These are phyloP conservation scores for Calonectria ilicicola DNA, from an alignment of 2,329 filamentous ascomycete genomes.

Conservation along the genomic window DNA sequence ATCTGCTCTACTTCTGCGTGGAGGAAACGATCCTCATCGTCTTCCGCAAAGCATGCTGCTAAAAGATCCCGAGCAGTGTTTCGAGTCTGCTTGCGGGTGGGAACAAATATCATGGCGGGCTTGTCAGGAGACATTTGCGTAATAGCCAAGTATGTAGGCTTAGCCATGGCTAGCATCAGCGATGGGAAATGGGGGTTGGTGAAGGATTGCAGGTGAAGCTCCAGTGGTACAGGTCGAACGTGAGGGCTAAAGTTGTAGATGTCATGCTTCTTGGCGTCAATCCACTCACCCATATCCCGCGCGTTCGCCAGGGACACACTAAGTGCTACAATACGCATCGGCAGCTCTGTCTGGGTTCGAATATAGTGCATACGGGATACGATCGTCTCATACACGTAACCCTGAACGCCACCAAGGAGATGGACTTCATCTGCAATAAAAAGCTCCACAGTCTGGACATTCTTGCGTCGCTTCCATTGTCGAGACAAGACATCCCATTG, in stretches of 20 bases:
- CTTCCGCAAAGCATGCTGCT: slow-evolving; percentile 87
- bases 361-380: slow-evolving; percentile 99
- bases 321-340: slow-evolving; percentile 88
- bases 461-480: slow-evolving; percentile 97
- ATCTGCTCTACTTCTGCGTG: slow-evolving; percentile 87
- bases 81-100: slow-evolving; percentile 92
- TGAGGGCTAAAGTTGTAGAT: slow-evolving; percentile 99
- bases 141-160: slow-evolving; percentile 90
- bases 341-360: slow-evolving; percentile 85
- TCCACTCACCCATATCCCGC: slow-evolving; percentile 95
- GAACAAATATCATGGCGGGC: slow-evolving; percentile 91
- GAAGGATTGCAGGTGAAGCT: slow-evolving; percentile 95
- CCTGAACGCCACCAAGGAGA: slow-evolving; percentile 86
- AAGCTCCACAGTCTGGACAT: slow-evolving; percentile 88
- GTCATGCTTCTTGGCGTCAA: slow-evolving; percentile 96
- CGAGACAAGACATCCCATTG: slow-evolving; percentile 98
- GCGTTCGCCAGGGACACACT: slow-evolving; percentile 95
- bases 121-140: slow-evolving; percentile 89
- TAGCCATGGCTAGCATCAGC: slow-evolving; percentile 98
- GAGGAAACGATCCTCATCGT: slow-evolving; percentile 93
- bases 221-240: slow-evolving; percentile 87
- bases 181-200: slow-evolving; percentile 97
- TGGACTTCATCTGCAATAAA: slow-evolving; percentile 97
- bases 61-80: slow-evolving; percentile 88
- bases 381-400: slow-evolving; percentile 94